A percentile compares a stretch with the other conserved stretches of the same genome.
Conservation (phyloP, 352 stramenopile species). For the Globisporangium polare region DNA sequence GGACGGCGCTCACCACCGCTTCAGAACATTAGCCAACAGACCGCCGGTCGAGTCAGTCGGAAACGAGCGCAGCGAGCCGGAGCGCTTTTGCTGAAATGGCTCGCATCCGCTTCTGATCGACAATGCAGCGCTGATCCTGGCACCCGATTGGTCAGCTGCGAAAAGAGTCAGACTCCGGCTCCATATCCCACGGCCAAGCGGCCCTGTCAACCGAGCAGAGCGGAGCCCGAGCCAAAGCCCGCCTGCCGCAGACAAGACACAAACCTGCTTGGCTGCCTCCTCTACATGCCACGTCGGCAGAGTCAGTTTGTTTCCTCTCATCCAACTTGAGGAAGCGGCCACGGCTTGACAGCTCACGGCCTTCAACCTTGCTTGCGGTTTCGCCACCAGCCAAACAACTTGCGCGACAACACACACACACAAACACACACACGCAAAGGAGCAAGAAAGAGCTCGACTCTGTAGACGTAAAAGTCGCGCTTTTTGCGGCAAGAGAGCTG, state of each 20-base stretch:
- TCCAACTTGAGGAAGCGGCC: no score
- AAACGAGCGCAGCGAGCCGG: constrained; percentile 1
- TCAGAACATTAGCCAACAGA: constrained; percentile 9
- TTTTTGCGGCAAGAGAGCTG: neutral
- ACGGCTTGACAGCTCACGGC: neutral
- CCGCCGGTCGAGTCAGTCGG: neutral
- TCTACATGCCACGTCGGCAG: no score
- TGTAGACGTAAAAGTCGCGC: neutral
- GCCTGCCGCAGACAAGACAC: no score
- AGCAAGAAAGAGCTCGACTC: neutral
- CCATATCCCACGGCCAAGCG: neutral
- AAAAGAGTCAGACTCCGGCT: constrained; percentile 4
- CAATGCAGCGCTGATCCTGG: constrained; percentile 1
- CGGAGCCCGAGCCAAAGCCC: no score
- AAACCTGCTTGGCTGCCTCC: no score
- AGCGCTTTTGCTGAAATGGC: neutral
- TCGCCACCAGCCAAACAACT: neutral
- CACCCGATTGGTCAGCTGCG: neutral
- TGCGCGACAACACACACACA: neutral
- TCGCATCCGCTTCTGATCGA: neutral
- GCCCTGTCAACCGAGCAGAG: no score
- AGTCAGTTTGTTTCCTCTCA: no score
- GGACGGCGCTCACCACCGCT: constrained; percentile 4
- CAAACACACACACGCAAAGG: neutral
- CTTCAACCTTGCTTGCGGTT: no score